phyloP scores from a whole-genome alignment of 1,284 basidiomycete genomes.

The Sutorius eximius region DNA sequence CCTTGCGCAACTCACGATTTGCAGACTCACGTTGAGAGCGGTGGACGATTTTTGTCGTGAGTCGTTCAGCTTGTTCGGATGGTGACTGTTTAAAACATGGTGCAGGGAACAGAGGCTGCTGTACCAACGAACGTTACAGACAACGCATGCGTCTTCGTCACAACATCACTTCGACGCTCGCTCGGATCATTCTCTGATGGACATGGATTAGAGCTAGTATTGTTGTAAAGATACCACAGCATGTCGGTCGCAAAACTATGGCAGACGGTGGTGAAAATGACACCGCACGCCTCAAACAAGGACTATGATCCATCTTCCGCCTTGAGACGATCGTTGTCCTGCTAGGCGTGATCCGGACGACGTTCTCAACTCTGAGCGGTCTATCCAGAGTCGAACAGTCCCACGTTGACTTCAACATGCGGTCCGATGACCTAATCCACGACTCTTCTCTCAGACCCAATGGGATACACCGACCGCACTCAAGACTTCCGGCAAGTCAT shows the following conservation, averaged over 20 bases:
- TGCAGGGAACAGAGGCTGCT: constrained; percentile 50
- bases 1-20: constrained; percentile 49
- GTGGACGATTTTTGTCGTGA: constrained; percentile 56
- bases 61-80: constrained; percentile 23
- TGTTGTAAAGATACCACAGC: background rate
- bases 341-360: constrained; percentile 6
- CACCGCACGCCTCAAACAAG: constrained; percentile 74
- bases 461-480: constrained; percentile 58
- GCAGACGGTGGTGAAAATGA: constrained; percentile 52
- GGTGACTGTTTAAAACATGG: background rate
- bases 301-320: constrained; percentile 45
- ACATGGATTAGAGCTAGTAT: background rate
- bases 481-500: constrained; percentile 57
- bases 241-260: constrained; percentile 72
- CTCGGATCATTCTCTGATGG: constrained; percentile 25
- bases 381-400: background rate
- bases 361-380: constrained; percentile 14
- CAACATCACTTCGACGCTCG: constrained; percentile 15
- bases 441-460: constrained; percentile 22
- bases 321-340: constrained; percentile 8
- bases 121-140: constrained; percentile 55
- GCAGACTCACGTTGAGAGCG: constrained; percentile 47
- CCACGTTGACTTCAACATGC: background rate
- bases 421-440: constrained; percentile 13
- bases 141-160: constrained; percentile 43